Base-by-base conservation (phyloP, 495 filamentous ascomycete genomes). In the Tuber borchii region DNA sequence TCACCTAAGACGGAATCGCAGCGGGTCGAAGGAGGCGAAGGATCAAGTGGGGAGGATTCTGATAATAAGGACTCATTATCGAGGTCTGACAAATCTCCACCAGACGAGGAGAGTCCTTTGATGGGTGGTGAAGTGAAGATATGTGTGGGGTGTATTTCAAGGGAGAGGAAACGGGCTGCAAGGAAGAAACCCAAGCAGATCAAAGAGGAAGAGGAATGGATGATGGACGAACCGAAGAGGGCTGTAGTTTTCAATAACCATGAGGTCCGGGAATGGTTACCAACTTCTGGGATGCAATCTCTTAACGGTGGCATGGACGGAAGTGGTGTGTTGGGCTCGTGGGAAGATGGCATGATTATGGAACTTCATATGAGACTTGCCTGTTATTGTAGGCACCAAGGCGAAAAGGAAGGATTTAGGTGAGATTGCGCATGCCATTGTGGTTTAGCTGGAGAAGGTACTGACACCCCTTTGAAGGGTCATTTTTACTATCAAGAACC, bases 311-410 rank as follows among this genome's bases (percentile, higher is more conserved):
- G 56, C 4, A 78, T 69, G 56, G 80, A 79, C 14, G 77, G 77
- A 51, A 72, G 69, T 75, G 42, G 74, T 65, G 76, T 68, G 65
- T 82, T 83, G 78, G 83, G 83, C 46, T 83, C 83, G 72, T 83
- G 84, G 48, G 83, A 82, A 9, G 83, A 80, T 46, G 88, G 90
- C 31, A 90, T 90, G 85, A 90, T 92, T 81, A 89, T 96, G 34
- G 89, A 93, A 78, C 87, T 91, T 12, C 93, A 93, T 9, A 97
- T 98, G 93, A 89, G 95, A n/a, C 97, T 98, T 79, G 93, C 94
- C 7, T 98, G 95, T 84, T 98, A 98, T 84, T 97, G 95, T 84
- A 90, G 95, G 5, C 95, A 98, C 82, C 95, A 97, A 75, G 88
- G 89, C 51, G 95, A 98, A 84, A 97, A 97, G 82, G 84, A 90